Evolutionary conservation across 1,284 basidiomycete genomes (phyloP), one percentile per base, ranked within the genome.

Genomic region (Cutaneotrichosporon spelunceum): DNA sequence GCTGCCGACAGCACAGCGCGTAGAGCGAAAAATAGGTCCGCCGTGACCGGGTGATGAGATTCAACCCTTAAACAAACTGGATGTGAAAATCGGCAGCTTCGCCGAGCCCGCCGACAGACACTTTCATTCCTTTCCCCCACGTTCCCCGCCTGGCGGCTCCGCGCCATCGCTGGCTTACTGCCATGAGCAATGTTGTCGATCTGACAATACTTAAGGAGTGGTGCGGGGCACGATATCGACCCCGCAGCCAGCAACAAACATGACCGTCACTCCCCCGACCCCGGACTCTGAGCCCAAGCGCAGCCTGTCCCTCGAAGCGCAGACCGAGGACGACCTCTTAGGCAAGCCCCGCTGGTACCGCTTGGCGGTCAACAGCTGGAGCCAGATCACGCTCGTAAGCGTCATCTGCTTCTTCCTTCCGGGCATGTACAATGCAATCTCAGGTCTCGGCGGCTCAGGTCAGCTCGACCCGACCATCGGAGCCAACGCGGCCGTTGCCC

Each of bases 391-490:
- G 8, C 57, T 69, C 24, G 67, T 69, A 4, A 64, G 64, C 5
- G 53, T 67, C 14, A 57, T 54, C 21, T 63, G 61, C 48, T 68
- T 68, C 63, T 67, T 63, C 33, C 64, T 61, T 24, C 61, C 57
- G 21, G 63, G 65, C 1, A 65, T 65, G 63, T 67, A 65, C 58
- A 65, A 69, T 48, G 67, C 67, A 4, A 60, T 69, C 54, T 47
- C 53, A 10, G 67, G 67, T 2, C 27, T 69, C 8, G 67, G 67
- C 8, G 67, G 67, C 24, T 53, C 49, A 26, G 67, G 66, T 5
- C 66, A 67, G 54, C 59, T 61, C 13, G 67, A 69, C 57, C 62
- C 67, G 0, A 69, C 66, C 48, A 55, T 66, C 52, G 66, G 64
- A 19, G 66, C 66, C 23, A 67, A 67, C 57, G 57, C 61, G 2